These are phyloP conservation scores for Monosporascus sp. DNA, from an alignment of 2,329 filamentous ascomycete species.

Conservation along the genomic window DNA sequence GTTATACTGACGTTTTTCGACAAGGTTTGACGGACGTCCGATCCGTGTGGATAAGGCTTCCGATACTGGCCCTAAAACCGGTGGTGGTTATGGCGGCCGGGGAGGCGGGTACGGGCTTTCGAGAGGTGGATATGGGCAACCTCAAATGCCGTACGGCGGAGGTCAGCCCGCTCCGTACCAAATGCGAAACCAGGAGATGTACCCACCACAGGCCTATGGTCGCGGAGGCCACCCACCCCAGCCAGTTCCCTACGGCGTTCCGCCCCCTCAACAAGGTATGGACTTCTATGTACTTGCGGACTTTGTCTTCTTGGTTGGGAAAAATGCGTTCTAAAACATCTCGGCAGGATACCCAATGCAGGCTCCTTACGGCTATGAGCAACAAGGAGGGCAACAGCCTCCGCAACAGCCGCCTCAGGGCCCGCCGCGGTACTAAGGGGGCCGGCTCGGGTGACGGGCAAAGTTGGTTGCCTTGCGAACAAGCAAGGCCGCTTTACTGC, in stretches of 20 bases:
- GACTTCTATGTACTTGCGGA: not conserved
- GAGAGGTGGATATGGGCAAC: conserved; percentile 26
- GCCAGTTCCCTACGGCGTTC: conserved; percentile 34
- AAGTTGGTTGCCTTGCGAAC: not conserved
- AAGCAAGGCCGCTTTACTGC: not conserved
- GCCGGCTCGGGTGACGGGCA: not conserved
- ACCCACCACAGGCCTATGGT: conserved; percentile 36
- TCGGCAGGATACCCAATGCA: conserved; percentile 21
- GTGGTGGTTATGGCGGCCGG: conserved; percentile 44
- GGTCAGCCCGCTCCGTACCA: conserved; percentile 33
- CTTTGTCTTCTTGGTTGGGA: not conserved
- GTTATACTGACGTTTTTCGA: conserved; percentile 10
- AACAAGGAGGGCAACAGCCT: conserved; percentile 33
- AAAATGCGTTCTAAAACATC: not conserved
- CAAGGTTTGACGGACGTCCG: conserved; percentile 83
- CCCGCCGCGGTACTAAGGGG: conserved; percentile 35
- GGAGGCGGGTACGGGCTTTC: conserved; percentile 27
- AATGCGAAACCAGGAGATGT: conserved; percentile 31
- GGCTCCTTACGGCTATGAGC: conserved; percentile 37
- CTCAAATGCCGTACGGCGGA: conserved; percentile 31
- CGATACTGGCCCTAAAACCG: conserved; percentile 64
- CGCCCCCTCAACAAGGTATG: conserved; percentile 41
- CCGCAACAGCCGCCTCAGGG: conserved; percentile 34
- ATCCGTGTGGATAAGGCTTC: conserved; percentile 96
- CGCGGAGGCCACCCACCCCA: conserved; percentile 36